Evolutionary conservation across 257 asterid genomes (phyloP), one percentile per base, ranked within the genome.

Genomic region (Anisodus tanguticus): DNA sequence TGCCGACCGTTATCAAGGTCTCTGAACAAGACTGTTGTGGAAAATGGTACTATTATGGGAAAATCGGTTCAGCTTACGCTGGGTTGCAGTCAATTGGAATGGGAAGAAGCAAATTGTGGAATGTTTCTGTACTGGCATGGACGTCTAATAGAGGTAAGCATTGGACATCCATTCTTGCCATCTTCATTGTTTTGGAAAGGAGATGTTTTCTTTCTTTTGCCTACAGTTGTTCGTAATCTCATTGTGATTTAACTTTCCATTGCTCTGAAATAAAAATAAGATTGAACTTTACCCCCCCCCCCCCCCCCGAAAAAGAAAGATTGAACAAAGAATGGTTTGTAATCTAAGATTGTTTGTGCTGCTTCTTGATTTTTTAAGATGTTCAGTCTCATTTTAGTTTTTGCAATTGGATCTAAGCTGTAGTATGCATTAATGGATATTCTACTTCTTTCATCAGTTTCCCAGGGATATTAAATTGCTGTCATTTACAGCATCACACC

Each of bases 41-140:
- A 88, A 87, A 87, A 85, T 79, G 97, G 92, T 64, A 11, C 4
- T 62, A 88, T 93, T 35, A 85, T 90, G 92, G 91, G 88, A 59
- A 94, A 90, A 81, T 72, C 85, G 15, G 92, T 94, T 70, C 89
- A 88, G 19, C 92, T 94, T 80, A 91, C 84, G 49, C 91, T 93
- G 84, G 97, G 97, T 62, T 87, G 91, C 70, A 88, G 90, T 90
- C 98, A 94, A 84, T 47, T 90, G 84, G 98, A 93, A 77, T 90
- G 95, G 97, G 98, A 94, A 88, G 89, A 85, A 83, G 94, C 91
- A 77, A 94, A 94, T 80, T 92, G 97, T 86, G 98, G 98, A 82
- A 88, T 94, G 74, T 94, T 94, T 88, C 82, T 94, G 57, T 94
- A 91, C 85, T 94, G 98, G 98, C 97, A 92, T 85, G 98, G 97